Conservation (phyloP, 169 alveolate species). For the Eimeria acervulina region DNA sequence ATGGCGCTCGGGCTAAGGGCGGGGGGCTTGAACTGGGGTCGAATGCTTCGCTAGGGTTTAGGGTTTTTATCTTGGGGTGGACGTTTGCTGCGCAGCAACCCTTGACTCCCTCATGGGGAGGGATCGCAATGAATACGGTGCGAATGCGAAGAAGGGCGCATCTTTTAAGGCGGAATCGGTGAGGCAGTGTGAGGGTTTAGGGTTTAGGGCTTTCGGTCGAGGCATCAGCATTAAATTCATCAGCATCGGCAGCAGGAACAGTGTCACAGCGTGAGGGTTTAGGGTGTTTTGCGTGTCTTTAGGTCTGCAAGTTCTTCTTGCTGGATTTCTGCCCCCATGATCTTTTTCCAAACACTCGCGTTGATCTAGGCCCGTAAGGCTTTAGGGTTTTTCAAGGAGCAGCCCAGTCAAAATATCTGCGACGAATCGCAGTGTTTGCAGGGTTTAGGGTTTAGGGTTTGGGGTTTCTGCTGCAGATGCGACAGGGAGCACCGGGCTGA, state of each 20-base stretch:
- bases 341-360: conserved; percentile 94
- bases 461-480: conserved; percentile 66
- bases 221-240: not conserved
- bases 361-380: conserved; percentile 93
- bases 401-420: not conserved
- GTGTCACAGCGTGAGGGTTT: not conserved
- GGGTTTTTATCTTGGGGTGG: conserved; percentile 11
- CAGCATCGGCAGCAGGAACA: not conserved
- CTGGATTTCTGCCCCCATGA: conserved; percentile 96
- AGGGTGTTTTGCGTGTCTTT: not conserved
- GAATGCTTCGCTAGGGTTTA: not conserved
- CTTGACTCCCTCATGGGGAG: conserved; percentile 91
- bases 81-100: conserved; percentile 82
- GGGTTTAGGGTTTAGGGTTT: conserved; percentile 29
- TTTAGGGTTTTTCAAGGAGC: conserved; percentile 10
- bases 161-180: conserved; percentile 87
- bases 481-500: conserved; percentile 77
- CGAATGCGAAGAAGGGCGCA: conserved; percentile 81
- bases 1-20: not conserved
- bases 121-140: conserved; percentile 87
- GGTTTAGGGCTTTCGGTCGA: not conserved
- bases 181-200: not conserved
- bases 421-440: not conserved
- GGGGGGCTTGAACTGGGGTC: not conserved
- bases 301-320: conserved; percentile 93